These are phyloP conservation scores for Lachnum nothofagi DNA, from an alignment of 2,329 filamentous ascomycete genomes.

Conservation along the genomic window DNA sequence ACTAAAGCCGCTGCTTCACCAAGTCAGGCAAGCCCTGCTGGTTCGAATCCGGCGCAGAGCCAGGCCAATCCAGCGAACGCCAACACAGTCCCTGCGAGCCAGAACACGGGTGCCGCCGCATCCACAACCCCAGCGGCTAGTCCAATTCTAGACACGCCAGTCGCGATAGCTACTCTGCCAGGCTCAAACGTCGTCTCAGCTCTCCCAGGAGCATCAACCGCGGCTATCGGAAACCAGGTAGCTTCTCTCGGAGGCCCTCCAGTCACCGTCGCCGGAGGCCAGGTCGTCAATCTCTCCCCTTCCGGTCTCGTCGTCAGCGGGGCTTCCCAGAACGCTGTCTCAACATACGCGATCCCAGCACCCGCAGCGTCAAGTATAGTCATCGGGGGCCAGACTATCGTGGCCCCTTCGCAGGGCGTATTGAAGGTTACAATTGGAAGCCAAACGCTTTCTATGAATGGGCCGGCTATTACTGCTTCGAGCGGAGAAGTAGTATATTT, in stretches of 20 bases:
- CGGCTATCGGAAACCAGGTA: conserved; percentile 1
- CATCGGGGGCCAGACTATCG: conserved; percentile 9
- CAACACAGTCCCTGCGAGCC: background rate
- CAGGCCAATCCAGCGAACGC: background rate
- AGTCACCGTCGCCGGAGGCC: background rate
- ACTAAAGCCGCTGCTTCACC: background rate
- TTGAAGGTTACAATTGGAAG: conserved; percentile 4
- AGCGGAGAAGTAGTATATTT: background rate
- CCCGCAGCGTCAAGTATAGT: background rate
- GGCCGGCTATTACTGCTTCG: conserved; percentile 1
- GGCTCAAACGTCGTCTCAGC: conserved; percentile 2
- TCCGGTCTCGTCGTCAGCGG: background rate
- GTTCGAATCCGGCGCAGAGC: background rate
- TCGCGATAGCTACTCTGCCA: background rate
- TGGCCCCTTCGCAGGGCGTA: conserved; percentile 2
- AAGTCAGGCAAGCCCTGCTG: background rate
- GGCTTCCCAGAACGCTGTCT: background rate
- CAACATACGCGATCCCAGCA: background rate
- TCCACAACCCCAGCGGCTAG: background rate
- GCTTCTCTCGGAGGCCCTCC: background rate
- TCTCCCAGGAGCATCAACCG: background rate
- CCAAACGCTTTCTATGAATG: conserved; percentile 4
- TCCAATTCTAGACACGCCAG: background rate
- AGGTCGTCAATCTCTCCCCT: background rate
- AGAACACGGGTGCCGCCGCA: background rate